phyloP scores from a whole-genome alignment of 2,329 filamentous ascomycete genomes.

The Epichloe bromicola region DNA sequence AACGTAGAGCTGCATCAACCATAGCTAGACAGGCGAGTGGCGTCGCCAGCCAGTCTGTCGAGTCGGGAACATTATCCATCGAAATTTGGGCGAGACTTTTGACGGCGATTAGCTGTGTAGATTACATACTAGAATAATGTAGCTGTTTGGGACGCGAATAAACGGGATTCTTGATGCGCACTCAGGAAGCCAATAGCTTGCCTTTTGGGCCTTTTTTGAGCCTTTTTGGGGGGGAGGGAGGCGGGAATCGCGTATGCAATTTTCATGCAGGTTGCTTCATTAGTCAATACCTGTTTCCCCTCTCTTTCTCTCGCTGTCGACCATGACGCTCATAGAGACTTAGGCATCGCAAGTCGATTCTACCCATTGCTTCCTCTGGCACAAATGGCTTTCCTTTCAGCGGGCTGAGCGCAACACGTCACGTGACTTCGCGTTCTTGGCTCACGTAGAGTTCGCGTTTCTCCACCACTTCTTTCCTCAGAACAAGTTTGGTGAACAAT shows the following conservation, averaged over 20 bases:
- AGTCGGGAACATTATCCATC: slow-evolving; percentile 46
- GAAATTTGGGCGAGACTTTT: slow-evolving; percentile 14
- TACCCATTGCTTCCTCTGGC: neutral
- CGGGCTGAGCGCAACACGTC: slow-evolving; percentile 3
- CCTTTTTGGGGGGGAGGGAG: neutral
- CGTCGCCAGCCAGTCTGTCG: slow-evolving; percentile 74
- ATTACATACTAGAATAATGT: neutral
- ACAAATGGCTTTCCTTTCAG: too few species aligned
- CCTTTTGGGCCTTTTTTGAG: neutral
- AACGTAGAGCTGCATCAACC: slow-evolving; percentile 78
- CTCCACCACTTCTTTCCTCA: neutral
- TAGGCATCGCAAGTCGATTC: neutral
- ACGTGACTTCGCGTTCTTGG: slow-evolving; percentile 23
- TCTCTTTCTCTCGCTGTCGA: neutral
- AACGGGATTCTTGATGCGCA: neutral
- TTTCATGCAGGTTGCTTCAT: neutral
- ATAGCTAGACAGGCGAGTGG: slow-evolving; percentile 50
- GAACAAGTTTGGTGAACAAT: neutral
- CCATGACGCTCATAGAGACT: neutral
- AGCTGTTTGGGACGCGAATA: neutral
- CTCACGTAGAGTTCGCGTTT: slow-evolving; percentile 5
- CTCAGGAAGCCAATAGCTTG: neutral
- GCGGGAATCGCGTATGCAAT: neutral
- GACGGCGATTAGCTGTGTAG: neutral
- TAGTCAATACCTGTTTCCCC: neutral